Percentiles rank a stretch among this genome's conserved stretches.
Evolutionary conservation across 345 rosid genomes (phyloP).

Genomic region (Eucalyptus microcorys): DNA sequence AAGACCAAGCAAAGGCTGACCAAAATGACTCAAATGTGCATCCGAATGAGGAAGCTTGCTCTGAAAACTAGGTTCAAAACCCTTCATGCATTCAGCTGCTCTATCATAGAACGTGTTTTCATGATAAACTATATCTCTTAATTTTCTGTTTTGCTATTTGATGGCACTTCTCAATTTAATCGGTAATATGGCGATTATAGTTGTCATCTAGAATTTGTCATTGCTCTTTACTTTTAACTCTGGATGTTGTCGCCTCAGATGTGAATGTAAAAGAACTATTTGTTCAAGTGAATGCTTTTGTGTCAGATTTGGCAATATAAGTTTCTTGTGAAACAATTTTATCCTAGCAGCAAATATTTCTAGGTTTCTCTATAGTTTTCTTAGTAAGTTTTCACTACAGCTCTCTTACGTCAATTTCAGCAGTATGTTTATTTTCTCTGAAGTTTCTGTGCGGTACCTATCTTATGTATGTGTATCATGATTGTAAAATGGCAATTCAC

Average conservation of each 20-base stretch:
- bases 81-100: not conserved
- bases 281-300: not conserved
- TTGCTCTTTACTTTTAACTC: not conserved
- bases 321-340: not conserved
- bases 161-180: not conserved
- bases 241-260: not conserved
- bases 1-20: slow-evolving; percentile 82
- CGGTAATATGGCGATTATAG: not conserved
- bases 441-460: not conserved
- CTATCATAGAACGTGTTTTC: not conserved
- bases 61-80: slow-evolving; percentile 58
- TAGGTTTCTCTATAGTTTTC: not conserved
- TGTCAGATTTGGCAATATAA: not conserved
- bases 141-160: not conserved
- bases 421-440: not conserved
- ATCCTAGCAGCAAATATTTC: not conserved
- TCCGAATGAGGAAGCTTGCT: slow-evolving; percentile 85
- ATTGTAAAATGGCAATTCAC: not conserved
- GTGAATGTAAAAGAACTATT: not conserved
- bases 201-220: not conserved
- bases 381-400: not conserved
- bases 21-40: slow-evolving; percentile 93
- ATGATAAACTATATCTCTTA: not conserved
- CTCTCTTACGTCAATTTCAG: not conserved
- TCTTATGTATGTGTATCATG: not conserved